Base-by-base conservation (phyloP, 352 stramenopile species). In the Elongisporangium senticosum region DNA sequence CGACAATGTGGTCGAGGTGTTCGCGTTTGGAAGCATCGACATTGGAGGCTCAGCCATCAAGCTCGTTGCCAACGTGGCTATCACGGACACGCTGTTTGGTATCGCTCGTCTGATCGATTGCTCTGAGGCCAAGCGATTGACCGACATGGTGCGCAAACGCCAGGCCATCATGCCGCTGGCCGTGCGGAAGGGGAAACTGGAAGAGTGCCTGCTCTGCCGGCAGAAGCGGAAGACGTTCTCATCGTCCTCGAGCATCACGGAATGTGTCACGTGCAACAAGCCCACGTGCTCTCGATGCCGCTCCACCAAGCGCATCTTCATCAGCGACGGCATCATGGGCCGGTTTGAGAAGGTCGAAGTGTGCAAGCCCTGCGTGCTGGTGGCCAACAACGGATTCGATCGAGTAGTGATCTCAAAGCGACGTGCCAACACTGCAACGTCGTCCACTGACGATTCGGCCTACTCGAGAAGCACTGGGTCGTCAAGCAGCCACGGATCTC, bases 11-110 rank as follows among this genome's bases (percentile, higher is more conserved):
- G 64, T 89, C 7, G 75, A 89, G 23, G 72, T 89, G 14, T 89
- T 87, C 56, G 79, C 82, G 74, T 62, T 83, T 14, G 79, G 72
- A n/a, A 76, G 79, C 33, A 68, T 85, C 37, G 67, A 78, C 49
- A 71, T 84, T 19, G 58, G 68, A 6, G 75, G 76, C 8, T 43
- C 11, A 66, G 72, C 86, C 11, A 57, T 81, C 28, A 58, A 60
- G 17, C 67, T 71, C 1, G 49, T 89, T 22, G 68, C 62, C 20
- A 69, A 79, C 40, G 69, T 73, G 55, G 70, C 84, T 47, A 64
- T 67, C 2, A 52, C 69, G 3, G 74, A 84, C 21, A 63, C 65
- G 47, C 50, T 75, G 43, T 65, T 79, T 49, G 60, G 59, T 21
- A 61, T 80, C 49, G 64, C 65, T 21, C 64, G 62, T 10, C 19